Evolutionary conservation across 495 filamentous ascomycete genomes (phyloP).

Genomic region (Amorphotheca resinae): DNA sequence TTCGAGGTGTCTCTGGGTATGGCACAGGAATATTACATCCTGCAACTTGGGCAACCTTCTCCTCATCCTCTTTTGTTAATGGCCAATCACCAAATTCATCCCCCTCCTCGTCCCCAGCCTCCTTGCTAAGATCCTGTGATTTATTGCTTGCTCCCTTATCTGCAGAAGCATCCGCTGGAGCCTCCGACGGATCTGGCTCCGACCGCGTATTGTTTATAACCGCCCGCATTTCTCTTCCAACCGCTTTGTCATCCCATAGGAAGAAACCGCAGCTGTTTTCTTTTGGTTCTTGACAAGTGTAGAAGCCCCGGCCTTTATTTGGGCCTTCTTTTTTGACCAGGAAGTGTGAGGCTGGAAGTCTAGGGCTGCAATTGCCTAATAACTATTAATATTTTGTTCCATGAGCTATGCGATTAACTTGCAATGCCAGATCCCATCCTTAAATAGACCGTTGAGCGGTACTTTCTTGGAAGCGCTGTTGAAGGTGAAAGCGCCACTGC

Average conservation of each 20-base stretch:
- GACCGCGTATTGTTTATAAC: conserved; percentile 34
- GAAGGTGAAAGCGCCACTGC: not conserved
- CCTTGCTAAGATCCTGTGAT: too few relatives aligned
- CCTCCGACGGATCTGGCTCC: conserved; percentile 1
- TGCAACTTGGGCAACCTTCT: conserved; percentile 9
- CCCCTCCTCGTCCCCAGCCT: conserved; percentile 9
- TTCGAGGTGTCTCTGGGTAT: conserved; percentile 31
- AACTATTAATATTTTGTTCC: conserved; percentile 7
- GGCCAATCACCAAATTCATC: conserved; percentile 16
- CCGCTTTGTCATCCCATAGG: conserved; percentile 54
- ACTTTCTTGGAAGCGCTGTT: conserved; percentile 24
- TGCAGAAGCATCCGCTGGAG: conserved; percentile 5
- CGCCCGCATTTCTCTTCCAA: conserved; percentile 37
- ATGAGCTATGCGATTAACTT: conserved; percentile 9
- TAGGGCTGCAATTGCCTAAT: conserved; percentile 50
- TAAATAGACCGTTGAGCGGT: conserved; percentile 41
- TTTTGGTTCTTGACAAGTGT: conserved; percentile 46
- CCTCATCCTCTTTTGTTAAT: conserved; percentile 12
- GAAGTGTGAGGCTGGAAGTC: conserved; percentile 45
- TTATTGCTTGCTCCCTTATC: conserved; percentile 10
- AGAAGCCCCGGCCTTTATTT: conserved; percentile 59
- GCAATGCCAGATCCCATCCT: conserved; percentile 44
- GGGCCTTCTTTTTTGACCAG: conserved; percentile 52
- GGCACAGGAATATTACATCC: conserved; percentile 7
- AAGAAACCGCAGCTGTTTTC: conserved; percentile 51